These are phyloP conservation scores for Fusarium secorum DNA, from an alignment of 2,329 filamentous ascomycete species.

Conservation along the genomic window DNA sequence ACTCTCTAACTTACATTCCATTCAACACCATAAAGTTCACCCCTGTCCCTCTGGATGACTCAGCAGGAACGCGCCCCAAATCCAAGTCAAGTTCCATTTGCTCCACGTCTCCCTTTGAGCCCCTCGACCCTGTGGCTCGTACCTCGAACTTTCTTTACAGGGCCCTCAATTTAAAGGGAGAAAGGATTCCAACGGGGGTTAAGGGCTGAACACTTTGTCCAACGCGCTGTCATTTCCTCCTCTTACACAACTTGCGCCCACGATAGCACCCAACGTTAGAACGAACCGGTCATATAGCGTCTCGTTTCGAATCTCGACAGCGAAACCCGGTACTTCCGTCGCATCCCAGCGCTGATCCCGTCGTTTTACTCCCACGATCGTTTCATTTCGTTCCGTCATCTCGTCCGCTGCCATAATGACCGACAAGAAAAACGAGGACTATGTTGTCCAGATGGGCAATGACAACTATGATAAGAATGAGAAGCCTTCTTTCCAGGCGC, in stretches of 20 bases:
- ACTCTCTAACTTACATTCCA: not conserved
- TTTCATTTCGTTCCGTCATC: constrained; percentile 45
- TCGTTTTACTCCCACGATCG: constrained; percentile 5
- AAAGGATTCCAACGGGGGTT: constrained; percentile 19
- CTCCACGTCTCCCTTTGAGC: constrained; percentile 35
- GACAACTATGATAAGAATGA: constrained; percentile 58
- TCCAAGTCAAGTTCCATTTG: constrained; percentile 3
- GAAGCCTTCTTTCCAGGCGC: constrained; percentile 59
- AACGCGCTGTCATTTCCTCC: not conserved
- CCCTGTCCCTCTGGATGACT: constrained; percentile 23
- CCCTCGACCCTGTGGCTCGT: constrained; percentile 31
- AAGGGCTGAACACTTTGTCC: not conserved
- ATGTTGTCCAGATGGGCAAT: constrained; percentile 74
- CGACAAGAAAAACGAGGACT: constrained; percentile 90
- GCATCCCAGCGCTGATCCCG: constrained; percentile 25
- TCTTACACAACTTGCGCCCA: constrained; percentile 1
- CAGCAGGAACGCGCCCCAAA: constrained; percentile 15
- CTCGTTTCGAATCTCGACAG: constrained; percentile 11
- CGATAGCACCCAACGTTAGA: not conserved
- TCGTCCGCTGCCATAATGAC: constrained; percentile 64
- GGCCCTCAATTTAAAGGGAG: constrained; percentile 27
- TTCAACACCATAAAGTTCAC: not conserved
- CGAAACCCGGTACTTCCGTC: constrained; percentile 16
- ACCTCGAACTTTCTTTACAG: constrained; percentile 2
- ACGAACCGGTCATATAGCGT: not conserved